Evolutionary conservation across 2,329 filamentous ascomycete species (phyloP).

Genomic region (Alternaria metachromatica): DNA sequence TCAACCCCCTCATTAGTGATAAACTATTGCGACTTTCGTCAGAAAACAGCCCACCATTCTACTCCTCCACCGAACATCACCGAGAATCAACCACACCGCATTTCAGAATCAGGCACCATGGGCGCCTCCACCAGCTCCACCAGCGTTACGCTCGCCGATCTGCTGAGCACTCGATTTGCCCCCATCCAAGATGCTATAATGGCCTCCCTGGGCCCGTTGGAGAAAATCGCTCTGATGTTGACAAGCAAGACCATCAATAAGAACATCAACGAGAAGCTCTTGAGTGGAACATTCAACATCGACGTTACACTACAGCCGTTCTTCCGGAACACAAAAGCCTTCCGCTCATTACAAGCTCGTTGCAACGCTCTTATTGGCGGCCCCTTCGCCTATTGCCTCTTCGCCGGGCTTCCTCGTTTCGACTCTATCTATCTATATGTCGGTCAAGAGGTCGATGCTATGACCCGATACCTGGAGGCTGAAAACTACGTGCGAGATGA

Average conservation of each 20-base stretch:
- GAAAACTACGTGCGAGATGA: background rate
- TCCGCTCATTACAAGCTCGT: background rate
- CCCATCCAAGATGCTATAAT: background rate
- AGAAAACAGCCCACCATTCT: background rate
- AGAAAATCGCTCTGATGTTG: background rate
- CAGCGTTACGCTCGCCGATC: background rate
- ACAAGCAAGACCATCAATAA: background rate
- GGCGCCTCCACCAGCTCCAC: background rate
- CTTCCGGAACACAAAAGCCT: background rate
- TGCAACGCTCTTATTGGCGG: conserved; percentile 1
- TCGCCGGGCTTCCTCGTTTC: background rate
- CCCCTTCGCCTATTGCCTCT: background rate
- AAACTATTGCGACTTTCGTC: background rate
- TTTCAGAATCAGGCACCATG: background rate
- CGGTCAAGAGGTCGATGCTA: background rate
- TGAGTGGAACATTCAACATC: background rate
- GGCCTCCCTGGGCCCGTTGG: background rate
- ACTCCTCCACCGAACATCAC: background rate
- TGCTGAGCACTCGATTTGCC: background rate
- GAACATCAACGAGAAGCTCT: background rate
- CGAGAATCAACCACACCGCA: background rate
- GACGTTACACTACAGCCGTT: background rate
- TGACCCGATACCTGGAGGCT: background rate
- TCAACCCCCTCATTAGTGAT: background rate
- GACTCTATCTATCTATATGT: background rate